Evolutionary conservation across 176 grass and related monocot genomes (phyloP), one percentile per base, ranked within the genome.

Genomic region (bread wheat (Triticum aestivum)): DNA sequence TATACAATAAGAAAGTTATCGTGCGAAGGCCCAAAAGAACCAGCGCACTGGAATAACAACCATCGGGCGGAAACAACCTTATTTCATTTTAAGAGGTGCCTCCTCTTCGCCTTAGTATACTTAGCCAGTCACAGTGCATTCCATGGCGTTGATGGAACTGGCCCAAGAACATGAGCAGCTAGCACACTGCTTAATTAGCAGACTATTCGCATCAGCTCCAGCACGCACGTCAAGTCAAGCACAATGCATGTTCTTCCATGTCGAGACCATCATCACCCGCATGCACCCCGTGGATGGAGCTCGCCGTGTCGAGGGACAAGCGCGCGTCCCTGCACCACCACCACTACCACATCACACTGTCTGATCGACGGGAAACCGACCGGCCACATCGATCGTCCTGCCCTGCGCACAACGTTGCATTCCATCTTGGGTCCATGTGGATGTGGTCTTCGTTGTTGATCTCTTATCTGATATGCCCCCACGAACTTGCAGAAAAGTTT

Each of bases 201-300:
- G 71, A 37, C n/a, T 86, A n/a, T 30, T 79, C 82, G 30, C 82
- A 66, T 89, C 82, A 85, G 67, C 67, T 80, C 76, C 87, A 80
- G 82, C 67, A 30, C 17, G 29, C 87, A 3, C 5, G 74, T 84
- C 81, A 64, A 64, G 47, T 88, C 62, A 17, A 44, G 29, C 62
- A 5, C 58, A 11, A 15, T 24, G 20, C 9, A 6, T 11, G 75
- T 26, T 69, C 7, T 27, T 78, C 6, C 63, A 72, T 20, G 64
- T 83, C 47, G 18, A 37, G 23, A 27, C 65, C 9, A 39, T 8
- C 64, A 38, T 54, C 41, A 49, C 41, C 41, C 4, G 5, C 27
- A 45, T 14, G 12, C 45, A 4, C 72, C 5, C 5, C 41, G 12
- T 76, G 59, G n/a, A 77, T 8, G 37, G 34, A 5, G 1, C 11